A percentile compares a stretch with the other conserved stretches of the same genome.
phyloP scores from a whole-genome alignment of 805 yeast genomes.

The Dipodascus geniculatus region DNA sequence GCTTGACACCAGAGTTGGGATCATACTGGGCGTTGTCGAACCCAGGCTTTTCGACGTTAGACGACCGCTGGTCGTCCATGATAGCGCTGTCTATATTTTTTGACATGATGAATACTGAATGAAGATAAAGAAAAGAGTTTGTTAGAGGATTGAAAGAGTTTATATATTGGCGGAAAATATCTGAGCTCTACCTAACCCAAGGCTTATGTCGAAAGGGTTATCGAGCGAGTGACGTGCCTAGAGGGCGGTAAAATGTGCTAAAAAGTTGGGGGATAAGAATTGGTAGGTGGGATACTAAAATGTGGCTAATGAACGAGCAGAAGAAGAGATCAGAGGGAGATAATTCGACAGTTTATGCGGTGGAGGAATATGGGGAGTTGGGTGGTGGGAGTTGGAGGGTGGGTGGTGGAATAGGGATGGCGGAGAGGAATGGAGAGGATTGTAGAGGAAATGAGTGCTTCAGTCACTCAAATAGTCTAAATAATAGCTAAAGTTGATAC shows the following conservation, averaged over 20 bases:
- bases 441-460: too few species aligned
- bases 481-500: too few species aligned
- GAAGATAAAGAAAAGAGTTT: neutral
- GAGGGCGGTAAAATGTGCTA: neutral
- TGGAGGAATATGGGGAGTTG: too few species aligned
- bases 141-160: neutral
- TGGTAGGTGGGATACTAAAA: neutral
- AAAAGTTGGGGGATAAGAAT: neutral
- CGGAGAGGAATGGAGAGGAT: too few species aligned
- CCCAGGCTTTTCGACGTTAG: neutral
- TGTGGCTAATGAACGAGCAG: neutral
- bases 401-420: too few species aligned
- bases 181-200: neutral
- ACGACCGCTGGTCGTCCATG: neutral
- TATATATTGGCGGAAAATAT: neutral
- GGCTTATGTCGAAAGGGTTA: neutral
- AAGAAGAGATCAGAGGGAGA: neutral
- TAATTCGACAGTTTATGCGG: neutral
- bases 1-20: conserved; percentile 26
- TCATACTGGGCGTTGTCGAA: conserved; percentile 11
- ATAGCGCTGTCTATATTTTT: neutral
- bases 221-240: neutral
- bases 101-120: neutral
- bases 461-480: too few species aligned
- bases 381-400: neutral